Base-by-base conservation (phyloP, 1,284 basidiomycete species). In the Tilletia horrida region DNA sequence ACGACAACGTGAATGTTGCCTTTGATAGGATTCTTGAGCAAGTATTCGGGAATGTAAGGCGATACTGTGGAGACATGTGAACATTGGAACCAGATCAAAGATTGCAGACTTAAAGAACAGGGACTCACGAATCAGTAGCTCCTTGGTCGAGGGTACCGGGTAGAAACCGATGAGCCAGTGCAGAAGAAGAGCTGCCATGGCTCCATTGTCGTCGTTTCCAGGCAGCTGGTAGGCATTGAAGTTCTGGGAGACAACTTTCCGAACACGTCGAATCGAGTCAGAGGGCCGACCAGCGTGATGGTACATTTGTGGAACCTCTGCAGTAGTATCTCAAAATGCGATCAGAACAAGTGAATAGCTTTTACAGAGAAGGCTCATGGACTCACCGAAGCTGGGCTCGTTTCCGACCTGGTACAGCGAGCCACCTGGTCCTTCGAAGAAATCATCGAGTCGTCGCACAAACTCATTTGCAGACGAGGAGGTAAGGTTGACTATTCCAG, bases 131-230 rank as follows among this genome's bases (percentile, higher is more conserved):
- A 78, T 66, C 63, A 78, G 57, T 52, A 75, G 62, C 66, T 78
- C 76, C 42, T 69, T 73, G 1, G 76, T 74, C 1, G 74, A 71
- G 2, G 87, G 87, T 6, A 88, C 86, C 64, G 88, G 88, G 72
- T 86, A 87, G 25, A 87, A 80, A 0, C 86, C 86, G 1, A 87
- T 77, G 50, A 87, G 78, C 71, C 87, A 86, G 83, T 86, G 89
- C 0, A 85, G 83, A 1, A 85, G 87, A 69, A 87, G 88, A 71
- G 87, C 88, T 2, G 85, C 88, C 89, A 90, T 89, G 0, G 88
- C 89, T 57, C 87, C 88, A 82, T 72, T 81, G 73, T 87, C 86
- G 69, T 87, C 86, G 72, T 87, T 87, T 16, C 86, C 76, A 4
- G 76, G 76, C 8, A 77, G 59, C 1, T 71, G 71, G 61, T 63